phyloP scores from a whole-genome alignment of 768 basidiomycete genomes.

The Lentinula sp. region DNA sequence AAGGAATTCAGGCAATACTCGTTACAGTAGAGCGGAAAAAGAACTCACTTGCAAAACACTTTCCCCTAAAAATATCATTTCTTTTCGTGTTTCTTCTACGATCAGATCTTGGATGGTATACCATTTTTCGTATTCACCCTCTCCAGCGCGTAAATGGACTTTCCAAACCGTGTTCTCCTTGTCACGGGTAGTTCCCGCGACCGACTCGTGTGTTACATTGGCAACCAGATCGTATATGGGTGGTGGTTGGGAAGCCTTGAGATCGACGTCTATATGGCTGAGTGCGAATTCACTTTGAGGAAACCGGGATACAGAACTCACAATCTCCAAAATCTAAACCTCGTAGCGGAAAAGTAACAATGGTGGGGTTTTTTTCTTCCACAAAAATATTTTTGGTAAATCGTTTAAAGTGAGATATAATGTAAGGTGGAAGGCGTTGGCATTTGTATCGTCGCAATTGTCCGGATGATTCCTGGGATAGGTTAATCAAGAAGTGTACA shows the following conservation, averaged over 20 bases:
- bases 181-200: constrained; percentile 91
- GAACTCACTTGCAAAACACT: constrained; percentile 84
- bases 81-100: constrained; percentile 92
- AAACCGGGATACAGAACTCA: constrained; percentile 35
- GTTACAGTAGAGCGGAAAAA: not conserved
- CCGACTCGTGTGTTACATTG: constrained; percentile 92
- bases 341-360: constrained; percentile 93
- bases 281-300: not conserved
- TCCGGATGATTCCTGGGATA: constrained; percentile 69
- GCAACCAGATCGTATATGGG: constrained; percentile 91
- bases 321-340: constrained; percentile 92
- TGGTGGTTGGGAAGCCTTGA: constrained; percentile 48
- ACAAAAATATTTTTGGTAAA: constrained; percentile 97
- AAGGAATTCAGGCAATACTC: not conserved
- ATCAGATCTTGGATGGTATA: constrained; percentile 94
- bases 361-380: constrained; percentile 98
- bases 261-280: constrained; percentile 68
- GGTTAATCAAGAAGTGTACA: not conserved
- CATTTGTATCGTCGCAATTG: constrained; percentile 88
- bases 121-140: constrained; percentile 88
- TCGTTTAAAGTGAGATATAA: constrained; percentile 92
- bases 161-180: constrained; percentile 94
- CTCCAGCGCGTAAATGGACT: constrained; percentile 72
- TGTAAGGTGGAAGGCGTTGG: constrained; percentile 82
- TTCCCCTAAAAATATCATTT: constrained; percentile 97